A percentile compares a stretch with the other conserved stretches of the same genome.
Evolutionary conservation across 2,329 filamentous ascomycete species (phyloP).

Genomic region (Beauveria sp.): DNA sequence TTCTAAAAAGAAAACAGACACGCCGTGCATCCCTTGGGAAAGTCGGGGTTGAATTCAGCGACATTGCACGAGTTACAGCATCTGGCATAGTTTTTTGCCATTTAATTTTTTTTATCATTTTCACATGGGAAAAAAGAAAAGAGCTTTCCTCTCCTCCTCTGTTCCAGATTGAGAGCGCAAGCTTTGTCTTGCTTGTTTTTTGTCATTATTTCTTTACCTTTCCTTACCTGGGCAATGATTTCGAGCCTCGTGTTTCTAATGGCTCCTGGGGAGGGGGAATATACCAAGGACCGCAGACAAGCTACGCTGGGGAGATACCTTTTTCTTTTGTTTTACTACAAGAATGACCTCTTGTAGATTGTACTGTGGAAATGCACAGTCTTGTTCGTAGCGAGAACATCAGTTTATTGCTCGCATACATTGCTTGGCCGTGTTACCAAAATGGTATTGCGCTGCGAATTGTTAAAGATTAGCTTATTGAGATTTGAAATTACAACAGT

Average conservation of each 20-base stretch:
- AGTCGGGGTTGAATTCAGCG: neutral
- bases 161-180: neutral
- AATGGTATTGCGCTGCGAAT: neutral
- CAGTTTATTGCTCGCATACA: neutral
- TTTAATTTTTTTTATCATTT: neutral
- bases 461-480: neutral
- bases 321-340: neutral
- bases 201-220: neutral
- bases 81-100: neutral
- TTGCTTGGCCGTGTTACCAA: neutral
- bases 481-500: neutral
- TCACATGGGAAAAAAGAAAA: no score
- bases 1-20: constrained; percentile 31
- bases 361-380: neutral
- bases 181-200: neutral
- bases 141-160: neutral
- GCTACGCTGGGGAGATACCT: neutral
- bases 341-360: neutral
- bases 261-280: neutral
- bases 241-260: neutral
- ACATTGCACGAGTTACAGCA: constrained; percentile 1
- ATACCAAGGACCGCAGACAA: neutral
- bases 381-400: neutral
- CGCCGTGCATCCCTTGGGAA: no score
- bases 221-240: neutral